A percentile compares a stretch with the other conserved stretches of the same genome.
Evolutionary conservation across 148 eudicot genomes (phyloP).

Genomic region (Nyssa sinensis): DNA sequence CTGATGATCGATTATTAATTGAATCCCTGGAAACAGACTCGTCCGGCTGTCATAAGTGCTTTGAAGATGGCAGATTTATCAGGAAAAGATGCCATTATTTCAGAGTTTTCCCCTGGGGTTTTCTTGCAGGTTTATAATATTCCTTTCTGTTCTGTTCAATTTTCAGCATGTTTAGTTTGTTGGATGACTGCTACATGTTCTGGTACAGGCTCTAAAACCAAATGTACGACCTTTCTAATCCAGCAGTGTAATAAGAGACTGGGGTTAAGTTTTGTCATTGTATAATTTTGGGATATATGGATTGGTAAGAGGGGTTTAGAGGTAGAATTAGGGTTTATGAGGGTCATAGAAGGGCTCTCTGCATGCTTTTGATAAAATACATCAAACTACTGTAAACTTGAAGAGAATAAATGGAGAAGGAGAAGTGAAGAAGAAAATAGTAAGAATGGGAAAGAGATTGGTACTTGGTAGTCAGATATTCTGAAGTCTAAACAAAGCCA

Average conservation of each 20-base stretch:
- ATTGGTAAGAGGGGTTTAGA: too few relatives aligned
- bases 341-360: too few relatives aligned
- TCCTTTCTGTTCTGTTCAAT: conserved; percentile 5
- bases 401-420: too few relatives aligned
- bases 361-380: too few relatives aligned
- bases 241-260: neutral
- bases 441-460: too few relatives aligned
- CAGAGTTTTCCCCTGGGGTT: conserved; percentile 83
- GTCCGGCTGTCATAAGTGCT: conserved; percentile 63
- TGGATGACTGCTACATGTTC: neutral
- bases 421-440: too few relatives aligned
- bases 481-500: too few relatives aligned
- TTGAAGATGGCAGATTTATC: conserved; percentile 68
- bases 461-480: too few relatives aligned
- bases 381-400: too few relatives aligned
- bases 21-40: conserved; percentile 48
- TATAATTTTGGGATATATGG: neutral
- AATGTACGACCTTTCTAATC: neutral
- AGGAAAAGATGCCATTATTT: conserved; percentile 71
- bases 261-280: neutral
- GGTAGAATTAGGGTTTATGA: too few relatives aligned
- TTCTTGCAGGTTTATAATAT: conserved; percentile 71
- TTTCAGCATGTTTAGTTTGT: neutral
- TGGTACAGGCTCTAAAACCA: neutral
- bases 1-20: neutral